Conservation (phyloP, 306 rosid genomes). For the Rosa lucieae region DNA sequence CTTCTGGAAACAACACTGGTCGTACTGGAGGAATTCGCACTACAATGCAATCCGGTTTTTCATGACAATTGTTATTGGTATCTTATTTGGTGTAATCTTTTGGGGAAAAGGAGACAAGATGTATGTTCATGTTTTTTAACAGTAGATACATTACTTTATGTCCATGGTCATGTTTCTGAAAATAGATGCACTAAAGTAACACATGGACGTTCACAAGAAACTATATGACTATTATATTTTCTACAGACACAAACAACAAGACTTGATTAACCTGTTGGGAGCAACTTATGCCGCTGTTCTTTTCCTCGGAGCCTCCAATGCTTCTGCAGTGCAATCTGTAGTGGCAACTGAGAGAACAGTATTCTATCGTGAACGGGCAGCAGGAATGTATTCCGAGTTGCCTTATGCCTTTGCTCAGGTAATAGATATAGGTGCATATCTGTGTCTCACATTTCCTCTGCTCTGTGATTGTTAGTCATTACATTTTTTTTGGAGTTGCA, state of each 20-base stretch:
- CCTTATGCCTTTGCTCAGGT: conserved; percentile 54
- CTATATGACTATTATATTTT: not conserved
- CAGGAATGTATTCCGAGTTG: conserved; percentile 49
- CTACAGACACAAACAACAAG: conserved; percentile 33
- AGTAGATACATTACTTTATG: not conserved
- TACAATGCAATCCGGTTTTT: conserved; percentile 44
- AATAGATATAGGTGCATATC: not conserved
- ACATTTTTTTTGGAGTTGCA: conserved; percentile 23
- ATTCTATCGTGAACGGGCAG: conserved; percentile 48
- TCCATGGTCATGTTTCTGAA: not conserved
- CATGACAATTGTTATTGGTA: conserved; percentile 36
- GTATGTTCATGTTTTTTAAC: conserved; percentile 13
- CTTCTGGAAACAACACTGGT: conserved; percentile 44
- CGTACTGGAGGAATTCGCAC: conserved; percentile 51
- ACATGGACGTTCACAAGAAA: too few relatives aligned
- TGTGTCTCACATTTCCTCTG: not conserved
- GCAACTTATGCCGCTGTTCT: conserved; percentile 45
- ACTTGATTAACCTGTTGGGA: conserved; percentile 39
- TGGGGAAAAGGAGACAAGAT: conserved; percentile 37
- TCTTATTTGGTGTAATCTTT: conserved; percentile 38
- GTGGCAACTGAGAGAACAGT: conserved; percentile 43
- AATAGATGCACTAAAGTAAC: not conserved
- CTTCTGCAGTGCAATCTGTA: conserved; percentile 45
- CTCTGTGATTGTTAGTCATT: not conserved
- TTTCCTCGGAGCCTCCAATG: conserved; percentile 45